Base-by-base conservation (phyloP, 192 early-diverging fungal species). In the Entomortierella chlamydospora region DNA sequence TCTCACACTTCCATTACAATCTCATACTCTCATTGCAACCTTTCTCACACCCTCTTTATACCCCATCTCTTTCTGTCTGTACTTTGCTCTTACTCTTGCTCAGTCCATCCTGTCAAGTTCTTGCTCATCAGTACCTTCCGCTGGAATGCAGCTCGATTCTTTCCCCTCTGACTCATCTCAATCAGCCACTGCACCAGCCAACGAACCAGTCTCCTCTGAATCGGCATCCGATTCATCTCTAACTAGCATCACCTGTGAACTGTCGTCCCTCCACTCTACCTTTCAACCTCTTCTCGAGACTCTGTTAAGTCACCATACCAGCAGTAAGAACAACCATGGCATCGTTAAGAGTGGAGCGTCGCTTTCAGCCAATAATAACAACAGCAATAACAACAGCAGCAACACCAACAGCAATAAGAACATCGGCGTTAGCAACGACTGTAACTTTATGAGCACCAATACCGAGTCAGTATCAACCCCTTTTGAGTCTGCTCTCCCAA, bases 61-160 rank as follows among this genome's bases (percentile, higher is more conserved):
- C 39, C 42, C 5, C 47, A 33, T 43, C 12, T 43, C 47, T 57
- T 25, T 28, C 49, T 37, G 33, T 22, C 53, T 54, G 18, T 34
- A 11, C 17, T 30, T 53, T 45, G 26, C 20, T 47, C 49, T 64
- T 18, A n/a, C 1, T 56, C 29, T 51, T 0, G 50, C 37, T 55
- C 28, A 50, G 52, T 55, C 28, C 33, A 29, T 45, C 22, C 25
- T 52, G 29, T 59, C 13, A 20, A 30, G 20, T 25, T 63, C 20
- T 37, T 30, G 0, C 15, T 57, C 28, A 31, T 25, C 17, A 51
- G 20, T 50, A 33, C 15, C 31, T 26, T 64, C 64, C 66, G 28
- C 49, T 64, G 74, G 60, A 37, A 70, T 69, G 67, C 74, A 69
- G 34, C 60, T 70, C 55, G 39, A 70, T 50, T 70, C 67, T 34